Conservation (phyloP, 192 early-diverging fungal species). For the Kickxella alabastrina region DNA sequence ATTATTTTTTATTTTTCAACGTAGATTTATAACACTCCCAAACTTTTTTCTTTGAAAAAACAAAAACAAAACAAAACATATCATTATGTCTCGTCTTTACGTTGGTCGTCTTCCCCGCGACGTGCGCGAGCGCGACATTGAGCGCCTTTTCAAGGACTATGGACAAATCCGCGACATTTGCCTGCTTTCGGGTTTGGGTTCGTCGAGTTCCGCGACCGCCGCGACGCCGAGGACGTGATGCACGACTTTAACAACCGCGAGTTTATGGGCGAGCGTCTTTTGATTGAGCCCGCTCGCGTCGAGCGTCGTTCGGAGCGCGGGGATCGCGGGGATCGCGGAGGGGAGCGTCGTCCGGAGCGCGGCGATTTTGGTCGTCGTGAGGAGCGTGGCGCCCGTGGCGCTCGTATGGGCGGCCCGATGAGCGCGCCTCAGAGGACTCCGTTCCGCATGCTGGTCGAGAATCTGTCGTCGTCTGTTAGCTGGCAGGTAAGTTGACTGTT, state of each 20-base stretch:
- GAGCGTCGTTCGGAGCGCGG: slow-evolving; percentile 53
- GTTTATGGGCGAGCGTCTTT: slow-evolving; percentile 80
- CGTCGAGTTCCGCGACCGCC: slow-evolving; percentile 83
- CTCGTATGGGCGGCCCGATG: slow-evolving; percentile 27
- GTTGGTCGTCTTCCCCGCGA: slow-evolving; percentile 84
- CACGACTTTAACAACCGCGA: slow-evolving; percentile 74
- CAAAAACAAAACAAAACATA: no score
- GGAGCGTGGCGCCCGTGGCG: slow-evolving; percentile 53
- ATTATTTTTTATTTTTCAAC: neutral
- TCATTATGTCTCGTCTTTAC: slow-evolving; percentile 61
- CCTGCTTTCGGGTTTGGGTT: slow-evolving; percentile 82
- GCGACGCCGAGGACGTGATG: slow-evolving; percentile 89
- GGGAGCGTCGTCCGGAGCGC: slow-evolving; percentile 19
- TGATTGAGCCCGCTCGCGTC: slow-evolving; percentile 77
- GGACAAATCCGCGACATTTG: slow-evolving; percentile 81
- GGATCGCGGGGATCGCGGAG: slow-evolving; percentile 17
- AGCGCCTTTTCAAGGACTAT: slow-evolving; percentile 74
- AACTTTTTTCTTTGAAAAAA: no score
- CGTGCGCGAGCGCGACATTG: slow-evolving; percentile 76
- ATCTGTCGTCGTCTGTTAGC: slow-evolving; percentile 72
- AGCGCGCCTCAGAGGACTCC: slow-evolving; percentile 54
- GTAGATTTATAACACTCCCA: no score
- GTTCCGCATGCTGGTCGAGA: slow-evolving; percentile 75
- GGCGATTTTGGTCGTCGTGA: slow-evolving; percentile 40
- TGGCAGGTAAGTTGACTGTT: slow-evolving; percentile 62